Conservation (phyloP, 2,329 filamentous ascomycete genomes). For the Sclerotinia spermophila region DNA sequence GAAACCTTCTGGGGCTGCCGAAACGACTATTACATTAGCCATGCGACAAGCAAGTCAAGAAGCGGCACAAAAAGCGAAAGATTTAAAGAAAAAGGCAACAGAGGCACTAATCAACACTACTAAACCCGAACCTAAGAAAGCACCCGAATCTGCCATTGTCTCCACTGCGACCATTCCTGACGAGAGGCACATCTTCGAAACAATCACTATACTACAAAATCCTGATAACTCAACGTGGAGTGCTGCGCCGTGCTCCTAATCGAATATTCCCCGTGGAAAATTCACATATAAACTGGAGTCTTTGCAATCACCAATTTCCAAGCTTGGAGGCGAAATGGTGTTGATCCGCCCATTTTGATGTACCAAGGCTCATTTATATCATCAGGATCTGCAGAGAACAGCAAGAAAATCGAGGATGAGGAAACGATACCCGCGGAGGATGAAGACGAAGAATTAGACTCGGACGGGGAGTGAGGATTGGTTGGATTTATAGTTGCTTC, state of each 20-base stretch:
- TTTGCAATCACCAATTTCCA: slow-evolving; percentile 32
- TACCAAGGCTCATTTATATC: slow-evolving; percentile 30
- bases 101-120: slow-evolving; percentile 26
- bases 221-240: slow-evolving; percentile 35
- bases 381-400: slow-evolving; percentile 30
- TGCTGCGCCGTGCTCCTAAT: slow-evolving; percentile 7
- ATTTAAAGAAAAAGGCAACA: slow-evolving; percentile 45
- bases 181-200: slow-evolving; percentile 20
- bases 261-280: slow-evolving; percentile 5
- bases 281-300: slow-evolving; percentile 25
- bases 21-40: slow-evolving; percentile 41
- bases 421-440: slow-evolving; percentile 36
- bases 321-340: slow-evolving; percentile 33
- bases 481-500: slow-evolving; percentile 6
- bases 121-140: slow-evolving; percentile 23
- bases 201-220: slow-evolving; percentile 30
- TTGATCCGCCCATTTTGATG: slow-evolving; percentile 22
- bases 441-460: slow-evolving; percentile 25
- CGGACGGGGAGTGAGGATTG: slow-evolving; percentile 20
- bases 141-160: slow-evolving; percentile 19
- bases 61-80: slow-evolving; percentile 61
- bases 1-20: slow-evolving; percentile 25
- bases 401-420: slow-evolving; percentile 33
- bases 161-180: slow-evolving; percentile 20
- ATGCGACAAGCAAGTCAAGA: slow-evolving; percentile 60